phyloP scores from a whole-genome alignment of 176 grass and related monocot species.

The Aegilops tauschii region DNA sequence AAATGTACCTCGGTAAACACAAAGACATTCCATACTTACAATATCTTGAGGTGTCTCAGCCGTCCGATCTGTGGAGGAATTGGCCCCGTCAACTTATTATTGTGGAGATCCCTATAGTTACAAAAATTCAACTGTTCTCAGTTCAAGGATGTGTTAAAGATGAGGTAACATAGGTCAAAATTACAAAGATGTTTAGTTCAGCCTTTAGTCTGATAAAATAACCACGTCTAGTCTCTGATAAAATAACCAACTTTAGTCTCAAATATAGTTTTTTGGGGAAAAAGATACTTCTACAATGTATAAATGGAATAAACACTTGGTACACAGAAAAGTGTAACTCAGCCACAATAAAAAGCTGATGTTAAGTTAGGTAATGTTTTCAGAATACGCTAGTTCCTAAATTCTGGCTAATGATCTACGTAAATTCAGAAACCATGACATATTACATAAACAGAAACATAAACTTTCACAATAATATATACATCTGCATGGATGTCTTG shows the following conservation, averaged over 20 bases:
- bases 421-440: not conserved
- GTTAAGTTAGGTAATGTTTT: not conserved
- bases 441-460: not conserved
- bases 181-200: not conserved
- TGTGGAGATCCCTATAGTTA: constrained; percentile 90
- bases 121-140: constrained; percentile 13
- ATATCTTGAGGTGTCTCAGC: constrained; percentile 85
- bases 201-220: not conserved
- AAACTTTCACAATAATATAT: not conserved
- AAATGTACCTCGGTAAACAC: not conserved
- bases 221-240: not conserved
- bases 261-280: not conserved
- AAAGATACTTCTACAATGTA: not conserved
- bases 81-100: constrained; percentile 97
- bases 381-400: not conserved
- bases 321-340: not conserved
- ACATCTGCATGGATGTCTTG: not conserved
- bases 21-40: constrained; percentile 67
- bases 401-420: not conserved
- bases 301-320: not conserved
- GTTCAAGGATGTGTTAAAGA: not conserved
- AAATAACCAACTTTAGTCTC: too few relatives aligned
- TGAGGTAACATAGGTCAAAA: not conserved
- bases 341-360: not conserved
- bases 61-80: constrained; percentile 92